Conservation (phyloP, 2,329 filamentous ascomycete genomes). For the Rosellinia necatrix region DNA sequence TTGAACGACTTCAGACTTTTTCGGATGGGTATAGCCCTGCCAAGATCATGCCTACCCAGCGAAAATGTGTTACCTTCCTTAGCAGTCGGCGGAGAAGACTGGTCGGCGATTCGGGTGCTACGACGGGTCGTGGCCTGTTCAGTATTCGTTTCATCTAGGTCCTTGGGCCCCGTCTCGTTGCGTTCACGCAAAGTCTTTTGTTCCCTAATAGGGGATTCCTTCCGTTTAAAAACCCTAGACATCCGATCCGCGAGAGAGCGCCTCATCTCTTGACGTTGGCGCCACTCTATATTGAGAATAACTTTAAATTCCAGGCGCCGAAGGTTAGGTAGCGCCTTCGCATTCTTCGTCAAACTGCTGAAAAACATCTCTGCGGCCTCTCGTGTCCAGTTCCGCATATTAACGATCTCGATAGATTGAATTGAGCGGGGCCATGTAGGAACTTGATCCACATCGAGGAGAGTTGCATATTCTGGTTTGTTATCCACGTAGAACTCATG, state of each 20-base stretch:
- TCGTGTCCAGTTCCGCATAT: conserved; percentile 75
- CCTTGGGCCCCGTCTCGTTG: conserved; percentile 6
- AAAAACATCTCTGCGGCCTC: conserved; percentile 78
- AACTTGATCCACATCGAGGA: conserved; percentile 66
- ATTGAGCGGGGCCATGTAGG: conserved; percentile 80
- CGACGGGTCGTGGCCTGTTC: conserved; percentile 30
- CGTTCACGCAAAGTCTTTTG: conserved; percentile 20
- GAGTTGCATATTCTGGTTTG: conserved; percentile 73
- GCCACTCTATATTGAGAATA: conserved; percentile 81
- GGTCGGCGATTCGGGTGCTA: conserved; percentile 37
- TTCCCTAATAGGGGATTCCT: conserved; percentile 27
- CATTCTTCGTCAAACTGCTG: conserved; percentile 74
- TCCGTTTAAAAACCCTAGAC: conserved; percentile 61
- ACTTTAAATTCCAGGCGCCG: conserved; percentile 74
- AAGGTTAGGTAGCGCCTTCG: conserved; percentile 67
- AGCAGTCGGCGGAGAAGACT: conserved; percentile 24
- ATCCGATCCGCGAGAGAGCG: conserved; percentile 77
- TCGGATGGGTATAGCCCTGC: conserved; percentile 23
- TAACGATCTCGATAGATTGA: conserved; percentile 72
- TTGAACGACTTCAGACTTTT: conserved; percentile 31
- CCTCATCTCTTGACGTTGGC: conserved; percentile 78
- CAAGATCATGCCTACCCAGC: conserved; percentile 18
- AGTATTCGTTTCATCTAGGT: background rate
- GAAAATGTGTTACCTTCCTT: conserved; percentile 21
- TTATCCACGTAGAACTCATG: conserved; percentile 71